phyloP scores from a whole-genome alignment of 78 protist genomes.

The Bodo saltans region DNA sequence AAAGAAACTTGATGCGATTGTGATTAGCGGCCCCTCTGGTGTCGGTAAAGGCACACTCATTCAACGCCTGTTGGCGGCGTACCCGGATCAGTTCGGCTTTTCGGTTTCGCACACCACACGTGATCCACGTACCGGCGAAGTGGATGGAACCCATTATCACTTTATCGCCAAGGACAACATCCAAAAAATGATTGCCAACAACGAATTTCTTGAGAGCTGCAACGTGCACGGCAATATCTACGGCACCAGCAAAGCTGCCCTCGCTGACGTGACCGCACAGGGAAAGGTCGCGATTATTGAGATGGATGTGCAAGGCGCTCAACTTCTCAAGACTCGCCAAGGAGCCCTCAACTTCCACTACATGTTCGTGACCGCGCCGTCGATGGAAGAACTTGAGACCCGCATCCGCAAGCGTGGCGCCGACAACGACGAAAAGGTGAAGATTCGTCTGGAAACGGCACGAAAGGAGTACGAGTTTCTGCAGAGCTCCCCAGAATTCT shows the following conservation, averaged over 20 bases:
- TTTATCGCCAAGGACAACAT: conserved; percentile 30
- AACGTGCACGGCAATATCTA: conserved; percentile 61
- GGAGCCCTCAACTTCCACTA: conserved; percentile 23
- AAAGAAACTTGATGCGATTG: conserved; percentile 1
- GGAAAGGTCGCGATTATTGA: conserved; percentile 74
- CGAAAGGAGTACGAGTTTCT: conserved; percentile 57
- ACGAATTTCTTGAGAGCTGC: conserved; percentile 61
- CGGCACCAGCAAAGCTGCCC: conserved; percentile 57
- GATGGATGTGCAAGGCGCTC: conserved; percentile 87
- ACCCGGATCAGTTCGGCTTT: conserved; percentile 60
- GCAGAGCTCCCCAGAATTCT: conserved; percentile 43
- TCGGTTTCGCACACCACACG: conserved; percentile 72
- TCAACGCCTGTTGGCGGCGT: conserved; percentile 28
- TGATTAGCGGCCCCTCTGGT: conserved; percentile 65
- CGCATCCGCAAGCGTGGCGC: conserved; percentile 71
- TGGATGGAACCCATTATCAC: conserved; percentile 62
- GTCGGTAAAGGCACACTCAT: conserved; percentile 73
- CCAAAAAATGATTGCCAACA: not conserved
- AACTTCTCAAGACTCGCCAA: conserved; percentile 48
- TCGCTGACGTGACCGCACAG: conserved; percentile 15
- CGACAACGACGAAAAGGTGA: conserved; percentile 72
- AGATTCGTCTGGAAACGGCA: conserved; percentile 62
- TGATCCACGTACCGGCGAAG: conserved; percentile 65
- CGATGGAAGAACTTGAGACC: conserved; percentile 56
- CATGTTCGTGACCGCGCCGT: conserved; percentile 61